These are phyloP conservation scores for Tulasnella sp. DNA, from an alignment of 768 basidiomycete genomes.

Conservation along the genomic window DNA sequence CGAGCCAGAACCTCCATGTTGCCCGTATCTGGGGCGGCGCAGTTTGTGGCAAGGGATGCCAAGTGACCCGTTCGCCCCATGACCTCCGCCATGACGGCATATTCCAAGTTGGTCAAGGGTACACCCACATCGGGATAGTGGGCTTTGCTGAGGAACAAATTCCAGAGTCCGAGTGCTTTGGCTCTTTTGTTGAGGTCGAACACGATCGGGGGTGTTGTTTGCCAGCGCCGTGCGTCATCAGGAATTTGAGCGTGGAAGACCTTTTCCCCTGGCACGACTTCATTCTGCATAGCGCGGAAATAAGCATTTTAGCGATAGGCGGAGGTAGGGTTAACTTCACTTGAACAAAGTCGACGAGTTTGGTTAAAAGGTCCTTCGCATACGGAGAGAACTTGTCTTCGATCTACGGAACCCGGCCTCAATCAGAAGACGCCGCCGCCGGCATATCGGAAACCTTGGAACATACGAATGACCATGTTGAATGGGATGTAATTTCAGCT, in stretches of 20 bases:
- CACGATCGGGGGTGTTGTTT: conserved; percentile 73
- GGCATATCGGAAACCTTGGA: not conserved
- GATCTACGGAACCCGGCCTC: conserved; percentile 45
- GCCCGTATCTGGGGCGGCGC: conserved; percentile 94
- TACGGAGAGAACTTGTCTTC: conserved; percentile 90
- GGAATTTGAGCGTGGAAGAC: conserved; percentile 82
- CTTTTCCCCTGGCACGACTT: conserved; percentile 74
- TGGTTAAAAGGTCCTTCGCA: conserved; percentile 80
- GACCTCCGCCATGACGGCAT: conserved; percentile 96
- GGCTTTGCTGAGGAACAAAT: conserved; percentile 89
- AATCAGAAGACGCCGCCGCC: not conserved
- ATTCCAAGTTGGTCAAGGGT: conserved; percentile 93
- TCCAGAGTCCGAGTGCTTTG: conserved; percentile 88
- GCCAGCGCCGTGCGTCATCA: conserved; percentile 74
- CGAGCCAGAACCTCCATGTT: conserved; percentile 99
- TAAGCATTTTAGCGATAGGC: conserved; percentile 9
- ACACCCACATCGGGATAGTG: conserved; percentile 90
- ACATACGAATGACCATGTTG: conserved; percentile 82
- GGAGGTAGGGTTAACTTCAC: conserved; percentile 41
- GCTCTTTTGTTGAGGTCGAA: conserved; percentile 85
- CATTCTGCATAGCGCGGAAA: conserved; percentile 56
- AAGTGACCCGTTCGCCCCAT: conserved; percentile 79
- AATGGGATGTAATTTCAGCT: conserved; percentile 70
- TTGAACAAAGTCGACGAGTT: conserved; percentile 79
- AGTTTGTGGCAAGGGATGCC: conserved; percentile 85